phyloP scores from a whole-genome alignment of 495 filamentous ascomycete genomes.

The Penicillium canariense region DNA sequence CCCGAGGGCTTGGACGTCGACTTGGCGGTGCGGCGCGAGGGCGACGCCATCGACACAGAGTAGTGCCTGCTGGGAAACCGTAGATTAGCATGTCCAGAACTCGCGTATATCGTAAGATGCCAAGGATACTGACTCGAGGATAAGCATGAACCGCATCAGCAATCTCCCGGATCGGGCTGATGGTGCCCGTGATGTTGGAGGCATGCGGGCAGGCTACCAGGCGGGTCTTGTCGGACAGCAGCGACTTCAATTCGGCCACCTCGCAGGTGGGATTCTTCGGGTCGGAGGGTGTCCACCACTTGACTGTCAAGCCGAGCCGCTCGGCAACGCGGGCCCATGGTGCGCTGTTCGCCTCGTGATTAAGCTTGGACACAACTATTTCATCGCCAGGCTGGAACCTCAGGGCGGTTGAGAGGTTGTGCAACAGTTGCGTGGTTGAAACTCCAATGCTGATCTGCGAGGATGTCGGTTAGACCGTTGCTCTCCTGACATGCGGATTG shows the following conservation, averaged over 20 bases:
- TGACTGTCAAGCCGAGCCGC: conserved; percentile 54
- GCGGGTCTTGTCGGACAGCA: conserved; percentile 58
- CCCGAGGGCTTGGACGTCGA: conserved; percentile 63
- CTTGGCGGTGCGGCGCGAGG: conserved; percentile 63
- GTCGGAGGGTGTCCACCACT: conserved; percentile 57
- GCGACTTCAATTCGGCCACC: conserved; percentile 45
- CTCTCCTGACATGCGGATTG: conserved; percentile 3
- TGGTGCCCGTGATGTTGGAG: conserved; percentile 67
- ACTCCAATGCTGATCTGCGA: conserved; percentile 48
- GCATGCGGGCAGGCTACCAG: conserved; percentile 69
- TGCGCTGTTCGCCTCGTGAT: conserved; percentile 71
- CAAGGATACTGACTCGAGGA: conserved; percentile 27
- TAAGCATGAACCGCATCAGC: conserved; percentile 48
- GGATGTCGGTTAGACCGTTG: background rate
- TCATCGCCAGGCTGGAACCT: conserved; percentile 58
- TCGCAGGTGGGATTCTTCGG: conserved; percentile 54
- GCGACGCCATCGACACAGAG: conserved; percentile 62
- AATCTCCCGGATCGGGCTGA: conserved; percentile 56
- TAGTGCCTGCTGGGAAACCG: conserved; percentile 29
- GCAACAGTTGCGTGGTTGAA: conserved; percentile 70
- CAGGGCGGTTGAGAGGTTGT: conserved; percentile 64
- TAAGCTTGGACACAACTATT: conserved; percentile 62
- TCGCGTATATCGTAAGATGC: background rate
- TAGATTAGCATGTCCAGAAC: background rate
- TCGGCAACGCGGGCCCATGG: conserved; percentile 65